phyloP scores from a whole-genome alignment of 768 basidiomycete species.

The Suillus cothurnatus region DNA sequence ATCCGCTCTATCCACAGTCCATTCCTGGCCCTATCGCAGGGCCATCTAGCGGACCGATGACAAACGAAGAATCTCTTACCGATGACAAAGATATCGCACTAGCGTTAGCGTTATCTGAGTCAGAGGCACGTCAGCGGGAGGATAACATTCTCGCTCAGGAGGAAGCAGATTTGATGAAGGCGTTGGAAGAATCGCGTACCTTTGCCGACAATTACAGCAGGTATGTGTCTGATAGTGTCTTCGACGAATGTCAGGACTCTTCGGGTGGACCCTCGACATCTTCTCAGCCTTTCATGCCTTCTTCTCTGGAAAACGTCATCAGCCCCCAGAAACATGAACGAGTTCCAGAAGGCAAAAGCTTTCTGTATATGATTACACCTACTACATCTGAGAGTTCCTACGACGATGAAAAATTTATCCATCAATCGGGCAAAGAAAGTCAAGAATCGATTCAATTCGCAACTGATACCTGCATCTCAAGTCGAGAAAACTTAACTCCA shows the following conservation, averaged over 20 bases:
- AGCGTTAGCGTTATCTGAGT: slow-evolving; percentile 46
- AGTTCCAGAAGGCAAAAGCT: slow-evolving; percentile 30
- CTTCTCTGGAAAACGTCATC: slow-evolving; percentile 20
- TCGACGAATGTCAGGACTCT: not conserved
- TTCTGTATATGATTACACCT: slow-evolving; percentile 33
- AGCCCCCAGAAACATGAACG: slow-evolving; percentile 8
- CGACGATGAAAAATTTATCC: slow-evolving; percentile 28
- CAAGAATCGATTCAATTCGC: slow-evolving; percentile 11
- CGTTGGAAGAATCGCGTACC: slow-evolving; percentile 56
- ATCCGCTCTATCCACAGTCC: slow-evolving; percentile 36
- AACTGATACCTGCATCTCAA: slow-evolving; percentile 6
- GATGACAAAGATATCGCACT: slow-evolving; percentile 50
- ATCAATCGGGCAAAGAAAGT: slow-evolving; percentile 24
- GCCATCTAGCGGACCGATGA: slow-evolving; percentile 12
- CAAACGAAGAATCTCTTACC: slow-evolving; percentile 16
- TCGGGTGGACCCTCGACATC: slow-evolving; percentile 12
- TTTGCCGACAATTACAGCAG: slow-evolving; percentile 15
- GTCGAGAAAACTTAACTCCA: slow-evolving; percentile 14
- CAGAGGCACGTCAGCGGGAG: slow-evolving; percentile 40
- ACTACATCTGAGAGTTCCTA: slow-evolving; percentile 20
- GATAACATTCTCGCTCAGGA: slow-evolving; percentile 40
- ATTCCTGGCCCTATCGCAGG: slow-evolving; percentile 25
- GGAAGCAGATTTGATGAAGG: slow-evolving; percentile 67
- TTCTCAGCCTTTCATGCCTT: slow-evolving; percentile 15
- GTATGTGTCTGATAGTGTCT: not conserved